Percentiles rank a stretch among this genome's conserved stretches.
phyloP scores from a whole-genome alignment of 2,329 filamentous ascomycete species.

The Trichoderma atroviride region DNA sequence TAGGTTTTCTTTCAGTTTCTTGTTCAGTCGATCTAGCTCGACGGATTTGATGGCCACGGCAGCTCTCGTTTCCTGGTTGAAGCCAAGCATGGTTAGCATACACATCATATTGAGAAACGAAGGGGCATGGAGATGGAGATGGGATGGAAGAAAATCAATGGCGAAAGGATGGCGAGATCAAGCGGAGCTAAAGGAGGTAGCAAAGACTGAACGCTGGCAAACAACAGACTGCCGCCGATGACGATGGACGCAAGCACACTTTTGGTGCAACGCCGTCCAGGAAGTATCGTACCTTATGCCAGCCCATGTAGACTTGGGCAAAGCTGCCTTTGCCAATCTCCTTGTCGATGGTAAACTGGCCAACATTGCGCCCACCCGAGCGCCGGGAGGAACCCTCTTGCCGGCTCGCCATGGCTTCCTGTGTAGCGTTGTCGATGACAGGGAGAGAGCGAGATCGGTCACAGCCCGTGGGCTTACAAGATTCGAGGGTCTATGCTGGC shows the following conservation, averaged over 20 bases:
- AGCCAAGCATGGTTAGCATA: constrained; percentile 15
- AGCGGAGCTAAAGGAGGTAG: not conserved
- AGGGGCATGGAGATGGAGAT: not conserved
- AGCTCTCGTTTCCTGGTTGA: constrained; percentile 69
- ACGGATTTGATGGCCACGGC: constrained; percentile 97
- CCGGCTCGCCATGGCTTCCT: constrained; percentile 46
- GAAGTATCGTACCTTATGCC: constrained; percentile 66
- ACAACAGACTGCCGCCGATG: not conserved
- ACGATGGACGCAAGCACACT: not conserved
- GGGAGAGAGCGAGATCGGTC: constrained; percentile 38
- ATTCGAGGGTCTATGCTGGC: constrained; percentile 41
- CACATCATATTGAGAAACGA: too few species aligned
- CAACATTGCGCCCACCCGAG: constrained; percentile 52
- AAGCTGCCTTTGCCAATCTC: constrained; percentile 98
- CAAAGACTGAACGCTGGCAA: not conserved
- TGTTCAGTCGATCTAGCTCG: constrained; percentile 85
- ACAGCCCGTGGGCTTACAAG: constrained; percentile 43
- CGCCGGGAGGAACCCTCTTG: constrained; percentile 43
- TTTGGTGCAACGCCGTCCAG: constrained; percentile 11
- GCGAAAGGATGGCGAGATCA: not conserved
- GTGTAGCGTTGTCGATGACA: constrained; percentile 38
- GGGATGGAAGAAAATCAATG: not conserved
- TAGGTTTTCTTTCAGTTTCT: constrained; percentile 95
- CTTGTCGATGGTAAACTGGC: constrained; percentile 78
- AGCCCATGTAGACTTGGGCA: constrained; percentile 88